Evolutionary conservation across 2,329 filamentous ascomycete genomes (phyloP), one percentile per base, ranked within the genome.

Genomic region (Hymenoscyphus infarciens): DNA sequence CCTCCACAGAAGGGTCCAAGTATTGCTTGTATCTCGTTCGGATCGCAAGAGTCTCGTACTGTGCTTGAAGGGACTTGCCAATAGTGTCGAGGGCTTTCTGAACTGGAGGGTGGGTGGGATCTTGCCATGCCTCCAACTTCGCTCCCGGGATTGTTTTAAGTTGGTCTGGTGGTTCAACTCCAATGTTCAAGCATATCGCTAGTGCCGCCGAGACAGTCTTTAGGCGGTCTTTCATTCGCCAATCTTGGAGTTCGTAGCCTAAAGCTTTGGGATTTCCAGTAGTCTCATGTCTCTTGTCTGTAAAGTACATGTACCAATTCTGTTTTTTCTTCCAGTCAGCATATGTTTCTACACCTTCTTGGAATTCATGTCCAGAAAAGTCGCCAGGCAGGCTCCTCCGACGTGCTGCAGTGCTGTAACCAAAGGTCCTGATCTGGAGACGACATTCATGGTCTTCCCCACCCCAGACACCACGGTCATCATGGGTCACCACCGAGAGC

Each of bases 291-390:
- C 94, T 89, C 77, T 98, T 98, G 77, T 99, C 95, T 67, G 94
- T 97, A 77, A 91, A 99, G 78, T 99, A 99, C 94, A 98, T 98
- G 80, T 97, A 98, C 86, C 96, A 99, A 69, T 92, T 96, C 90
- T 97, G 76, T 61, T 59, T n/a, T 27, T 56, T n/a, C 3, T 35
- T n/a, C 2, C 31, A 29, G 60, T 72, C 62, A 72, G 71, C 65
- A 31, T 19, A n/a, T 57, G 15, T 42, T n/a, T 25, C 10, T 52
- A 5, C 13, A 52, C 22, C 5, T 11, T 13, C 19, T 13, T 52
- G 19, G 7, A 13, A 52, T 22, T 22, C 13, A 25, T 25, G 19
- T 2, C 19, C 22, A 52, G 45, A 3, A 27, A 52, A 22, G 22
- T 22, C 11, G 45, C 19, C 15, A 52, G 35, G 35, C 13, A 38